phyloP scores from a whole-genome alignment of 495 filamentous ascomycete genomes.

The Cenococcum geophilum region DNA sequence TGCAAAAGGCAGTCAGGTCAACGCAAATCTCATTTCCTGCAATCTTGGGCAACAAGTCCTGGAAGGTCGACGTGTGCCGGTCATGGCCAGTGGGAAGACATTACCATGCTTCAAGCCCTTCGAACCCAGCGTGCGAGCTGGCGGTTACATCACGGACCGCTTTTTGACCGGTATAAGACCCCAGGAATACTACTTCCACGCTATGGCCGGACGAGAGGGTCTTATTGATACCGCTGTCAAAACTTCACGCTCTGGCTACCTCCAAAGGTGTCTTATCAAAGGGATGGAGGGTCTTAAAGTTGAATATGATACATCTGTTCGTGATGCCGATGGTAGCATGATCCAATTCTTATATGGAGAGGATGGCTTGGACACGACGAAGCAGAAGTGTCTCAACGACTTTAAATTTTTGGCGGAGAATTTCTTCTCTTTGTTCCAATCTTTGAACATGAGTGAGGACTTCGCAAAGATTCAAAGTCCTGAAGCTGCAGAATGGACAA shows the following conservation, averaged over 20 bases:
- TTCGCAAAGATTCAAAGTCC: conserved; percentile 43
- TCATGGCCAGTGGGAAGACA: conserved; percentile 98
- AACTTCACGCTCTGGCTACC: conserved; percentile 90
- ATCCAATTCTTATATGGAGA: conserved; percentile 97
- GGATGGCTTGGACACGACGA: conserved; percentile 89
- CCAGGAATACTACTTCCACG: conserved; percentile 99
- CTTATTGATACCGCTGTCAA: conserved; percentile 99
- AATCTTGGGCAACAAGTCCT: conserved; percentile 95
- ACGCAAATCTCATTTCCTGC: conserved; percentile 95
- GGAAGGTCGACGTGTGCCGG: conserved; percentile 88
- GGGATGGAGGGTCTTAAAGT: conserved; percentile 95
- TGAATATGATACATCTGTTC: conserved; percentile 87
- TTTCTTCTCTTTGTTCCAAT: conserved; percentile 49
- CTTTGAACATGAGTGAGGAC: conserved; percentile 48
- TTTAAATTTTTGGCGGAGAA: conserved; percentile 90
- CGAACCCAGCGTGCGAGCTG: conserved; percentile 82
- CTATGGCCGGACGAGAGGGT: conserved; percentile 98
- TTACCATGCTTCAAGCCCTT: conserved; percentile 90
- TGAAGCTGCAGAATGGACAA: conserved; percentile 56
- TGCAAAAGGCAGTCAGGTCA: conserved; percentile 87
- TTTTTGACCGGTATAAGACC: conserved; percentile 98
- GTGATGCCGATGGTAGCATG: conserved; percentile 87
- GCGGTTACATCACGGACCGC: conserved; percentile 89
- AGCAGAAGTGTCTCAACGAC: conserved; percentile 83
- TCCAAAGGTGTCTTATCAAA: conserved; percentile 97